Conservation (phyloP, 176 grass and related monocot species). For the Chrysopogon serrulatus region DNA sequence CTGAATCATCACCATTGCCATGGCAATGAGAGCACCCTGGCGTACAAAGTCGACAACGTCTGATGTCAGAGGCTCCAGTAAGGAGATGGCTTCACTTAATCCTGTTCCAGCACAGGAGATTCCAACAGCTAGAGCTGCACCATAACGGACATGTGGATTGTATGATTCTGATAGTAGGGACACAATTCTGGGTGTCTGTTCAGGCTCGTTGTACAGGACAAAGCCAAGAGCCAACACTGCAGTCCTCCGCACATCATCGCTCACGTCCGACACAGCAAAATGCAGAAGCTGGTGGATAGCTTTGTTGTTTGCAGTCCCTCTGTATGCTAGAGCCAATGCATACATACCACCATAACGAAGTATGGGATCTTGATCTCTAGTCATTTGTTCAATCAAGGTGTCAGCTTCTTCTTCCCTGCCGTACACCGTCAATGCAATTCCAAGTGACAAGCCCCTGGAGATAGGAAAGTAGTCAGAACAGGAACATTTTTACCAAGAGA, state of each 20-base stretch:
- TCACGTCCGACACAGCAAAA: slow-evolving; percentile 75
- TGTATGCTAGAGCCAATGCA: slow-evolving; percentile 78
- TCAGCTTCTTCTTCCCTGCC: slow-evolving; percentile 87
- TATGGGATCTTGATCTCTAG: slow-evolving; percentile 89
- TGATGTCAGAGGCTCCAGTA: slow-evolving; percentile 82
- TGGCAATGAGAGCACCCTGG: slow-evolving; percentile 76
- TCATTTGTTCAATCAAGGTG: slow-evolving; percentile 83
- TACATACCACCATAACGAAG: slow-evolving; percentile 90
- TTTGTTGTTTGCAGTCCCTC: slow-evolving; percentile 84
- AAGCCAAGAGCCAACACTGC: slow-evolving; percentile 85
- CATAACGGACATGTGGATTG: slow-evolving; percentile 87
- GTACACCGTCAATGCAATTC: slow-evolving; percentile 83
- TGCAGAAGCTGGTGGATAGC: slow-evolving; percentile 87
- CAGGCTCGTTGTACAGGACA: slow-evolving; percentile 75
- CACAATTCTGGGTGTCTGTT: slow-evolving; percentile 83
- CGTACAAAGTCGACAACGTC: slow-evolving; percentile 82
- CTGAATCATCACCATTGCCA: slow-evolving; percentile 94
- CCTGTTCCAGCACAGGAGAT: slow-evolving; percentile 81
- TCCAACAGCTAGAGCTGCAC: slow-evolving; percentile 80
- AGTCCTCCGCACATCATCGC: slow-evolving; percentile 82
- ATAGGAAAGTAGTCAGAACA: not conserved
- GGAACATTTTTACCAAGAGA: not conserved
- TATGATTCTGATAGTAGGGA: slow-evolving; percentile 85
- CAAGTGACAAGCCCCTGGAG: slow-evolving; percentile 66
- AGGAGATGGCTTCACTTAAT: slow-evolving; percentile 78